Conservation (phyloP, 768 basidiomycete genomes). For the Sarcodon aspratus region DNA sequence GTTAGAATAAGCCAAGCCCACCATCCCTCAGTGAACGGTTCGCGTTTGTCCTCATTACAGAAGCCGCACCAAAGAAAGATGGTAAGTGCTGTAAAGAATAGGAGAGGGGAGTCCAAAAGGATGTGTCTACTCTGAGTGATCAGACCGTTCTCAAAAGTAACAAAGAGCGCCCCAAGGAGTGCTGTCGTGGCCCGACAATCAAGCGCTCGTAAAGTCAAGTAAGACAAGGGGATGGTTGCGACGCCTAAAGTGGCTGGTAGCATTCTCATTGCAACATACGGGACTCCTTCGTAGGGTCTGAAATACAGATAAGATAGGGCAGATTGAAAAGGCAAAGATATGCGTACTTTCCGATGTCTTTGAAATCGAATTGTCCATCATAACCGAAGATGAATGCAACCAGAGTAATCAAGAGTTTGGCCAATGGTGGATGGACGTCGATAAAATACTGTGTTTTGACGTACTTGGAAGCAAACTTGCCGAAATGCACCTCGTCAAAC, state of each 20-base stretch:
- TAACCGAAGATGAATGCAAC: constrained; percentile 83
- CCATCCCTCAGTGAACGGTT: constrained; percentile 80
- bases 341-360: constrained; percentile 91
- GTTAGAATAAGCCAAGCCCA: constrained; percentile 88
- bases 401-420: constrained; percentile 90
- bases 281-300: constrained; percentile 78
- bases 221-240: constrained; percentile 80
- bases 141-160: constrained; percentile 95
- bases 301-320: constrained; percentile 1
- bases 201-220: constrained; percentile 87
- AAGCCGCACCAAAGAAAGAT: constrained; percentile 84
- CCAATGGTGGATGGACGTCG: constrained; percentile 96
- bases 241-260: constrained; percentile 88
- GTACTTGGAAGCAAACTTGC: constrained; percentile 91
- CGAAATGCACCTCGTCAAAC: constrained; percentile 98
- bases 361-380: constrained; percentile 91
- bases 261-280: constrained; percentile 95
- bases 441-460: constrained; percentile 87
- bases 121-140: constrained; percentile 95
- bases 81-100: constrained; percentile 94
- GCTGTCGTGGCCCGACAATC: constrained; percentile 90
- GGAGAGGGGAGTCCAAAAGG: constrained; percentile 93
- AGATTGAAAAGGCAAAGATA: neutral
- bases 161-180: constrained; percentile 78
- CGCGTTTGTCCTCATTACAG: constrained; percentile 78